Evolutionary conservation across 192 early-diverging fungal genomes (phyloP).

Genomic region (Chytriomyces sp.): DNA sequence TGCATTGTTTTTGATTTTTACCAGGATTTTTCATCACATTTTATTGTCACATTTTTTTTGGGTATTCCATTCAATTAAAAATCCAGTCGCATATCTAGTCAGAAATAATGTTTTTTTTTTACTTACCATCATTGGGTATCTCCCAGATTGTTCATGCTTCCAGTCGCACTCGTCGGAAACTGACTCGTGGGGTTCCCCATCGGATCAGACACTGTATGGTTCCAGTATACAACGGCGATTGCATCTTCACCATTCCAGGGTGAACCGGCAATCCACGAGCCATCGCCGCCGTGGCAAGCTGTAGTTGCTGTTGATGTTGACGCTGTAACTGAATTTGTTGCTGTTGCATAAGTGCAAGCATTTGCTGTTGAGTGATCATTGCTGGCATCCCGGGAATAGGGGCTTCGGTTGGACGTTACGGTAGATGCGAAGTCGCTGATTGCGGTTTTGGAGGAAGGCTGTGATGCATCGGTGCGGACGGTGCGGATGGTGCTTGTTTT

Average conservation of each 20-base stretch:
- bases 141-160: no score
- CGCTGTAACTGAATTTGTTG: slow-evolving; percentile 36
- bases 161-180: no score
- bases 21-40: no score
- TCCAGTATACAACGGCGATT: background rate
- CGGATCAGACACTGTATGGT: background rate
- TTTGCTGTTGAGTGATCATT: background rate
- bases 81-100: no score
- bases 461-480: background rate
- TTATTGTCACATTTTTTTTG: no score
- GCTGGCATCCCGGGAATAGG: background rate
- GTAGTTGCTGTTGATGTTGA: slow-evolving; percentile 35
- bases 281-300: slow-evolving; percentile 17
- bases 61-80: no score
- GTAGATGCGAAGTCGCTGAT: no score
- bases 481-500: background rate
- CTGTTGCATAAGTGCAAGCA: slow-evolving; percentile 34
- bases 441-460: slow-evolving; percentile 10
- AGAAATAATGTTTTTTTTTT: no score
- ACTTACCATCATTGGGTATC: no score
- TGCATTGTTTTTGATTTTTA: background rate
- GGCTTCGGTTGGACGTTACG: background rate
- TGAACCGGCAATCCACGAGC: background rate
- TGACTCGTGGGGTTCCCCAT: no score
- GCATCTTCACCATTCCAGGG: background rate